Percentiles rank a stretch among this genome's conserved stretches.
Evolutionary conservation across 192 early-diverging fungal species (phyloP).

Genomic region (Coemansia sp.): DNA sequence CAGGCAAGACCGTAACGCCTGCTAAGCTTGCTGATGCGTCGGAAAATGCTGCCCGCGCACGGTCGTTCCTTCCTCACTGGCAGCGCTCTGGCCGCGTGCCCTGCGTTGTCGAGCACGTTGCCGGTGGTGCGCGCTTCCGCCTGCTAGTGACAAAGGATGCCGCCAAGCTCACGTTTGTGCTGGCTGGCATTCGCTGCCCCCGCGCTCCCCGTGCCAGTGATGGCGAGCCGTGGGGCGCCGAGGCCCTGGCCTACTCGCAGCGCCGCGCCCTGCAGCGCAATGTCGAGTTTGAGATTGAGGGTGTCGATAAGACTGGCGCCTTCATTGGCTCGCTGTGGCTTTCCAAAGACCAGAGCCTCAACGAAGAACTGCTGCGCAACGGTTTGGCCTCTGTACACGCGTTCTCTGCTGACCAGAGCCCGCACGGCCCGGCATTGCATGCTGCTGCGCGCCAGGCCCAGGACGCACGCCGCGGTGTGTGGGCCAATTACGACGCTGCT

Average conservation of each 20-base stretch:
- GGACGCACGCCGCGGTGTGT: conserved; percentile 64
- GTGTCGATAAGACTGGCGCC: conserved; percentile 84
- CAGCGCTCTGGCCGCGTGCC: conserved; percentile 73
- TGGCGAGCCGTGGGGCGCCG: conserved; percentile 80
- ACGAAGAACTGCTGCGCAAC: conserved; percentile 68
- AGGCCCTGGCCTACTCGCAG: conserved; percentile 71
- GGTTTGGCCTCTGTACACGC: conserved; percentile 85
- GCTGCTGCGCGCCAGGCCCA: conserved; percentile 79
- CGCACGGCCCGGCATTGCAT: conserved; percentile 65
- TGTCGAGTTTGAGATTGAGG: conserved; percentile 86
- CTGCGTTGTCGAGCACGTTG: conserved; percentile 87
- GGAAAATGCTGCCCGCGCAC: conserved; percentile 75
- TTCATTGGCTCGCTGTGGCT: conserved; percentile 89
- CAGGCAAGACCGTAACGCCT: conserved; percentile 73
- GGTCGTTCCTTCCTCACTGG: conserved; percentile 79
- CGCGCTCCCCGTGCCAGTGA: conserved; percentile 71
- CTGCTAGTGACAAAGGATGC: conserved; percentile 84
- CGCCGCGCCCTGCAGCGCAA: conserved; percentile 81
- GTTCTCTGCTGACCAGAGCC: conserved; percentile 81
- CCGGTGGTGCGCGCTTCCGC: conserved; percentile 79
- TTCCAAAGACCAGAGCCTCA: conserved; percentile 65
- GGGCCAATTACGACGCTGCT: conserved; percentile 59
- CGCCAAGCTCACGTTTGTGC: conserved; percentile 78
- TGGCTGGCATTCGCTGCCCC: conserved; percentile 83
- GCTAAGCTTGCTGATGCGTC: conserved; percentile 81